Evolutionary conservation across 176 grass and related monocot genomes (phyloP).

Genomic region (Juncus inflexus): DNA sequence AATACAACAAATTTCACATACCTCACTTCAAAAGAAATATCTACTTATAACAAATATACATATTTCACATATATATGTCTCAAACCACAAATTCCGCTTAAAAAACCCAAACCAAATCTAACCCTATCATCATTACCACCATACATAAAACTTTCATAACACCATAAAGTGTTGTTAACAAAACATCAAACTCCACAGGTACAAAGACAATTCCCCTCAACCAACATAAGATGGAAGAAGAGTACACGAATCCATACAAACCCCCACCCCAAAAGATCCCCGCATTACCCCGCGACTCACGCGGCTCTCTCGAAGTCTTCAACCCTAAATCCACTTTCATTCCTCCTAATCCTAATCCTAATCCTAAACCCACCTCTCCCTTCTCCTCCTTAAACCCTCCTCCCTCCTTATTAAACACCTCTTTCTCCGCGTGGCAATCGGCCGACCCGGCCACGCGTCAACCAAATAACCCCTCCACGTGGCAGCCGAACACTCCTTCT

Average conservation of each 20-base stretch:
- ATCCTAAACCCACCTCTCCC: neutral
- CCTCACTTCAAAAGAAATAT: too few relatives aligned
- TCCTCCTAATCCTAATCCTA: slow-evolving; percentile 8
- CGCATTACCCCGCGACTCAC: slow-evolving; percentile 61
- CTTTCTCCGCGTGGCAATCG: too few relatives aligned
- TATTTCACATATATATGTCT: too few relatives aligned
- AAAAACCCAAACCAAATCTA: too few relatives aligned
- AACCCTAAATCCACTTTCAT: slow-evolving; percentile 35
- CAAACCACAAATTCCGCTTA: too few relatives aligned
- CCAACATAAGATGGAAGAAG: slow-evolving; percentile 9
- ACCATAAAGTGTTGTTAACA: neutral
- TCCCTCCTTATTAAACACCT: neutral
- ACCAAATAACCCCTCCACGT: too few relatives aligned
- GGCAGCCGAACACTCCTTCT: neutral
- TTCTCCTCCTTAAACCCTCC: neutral
- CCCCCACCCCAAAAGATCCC: slow-evolving; percentile 7
- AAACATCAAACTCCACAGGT: slow-evolving; percentile 9
- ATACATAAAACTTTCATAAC: too few relatives aligned
- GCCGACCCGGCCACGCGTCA: too few relatives aligned
- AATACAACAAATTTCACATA: too few relatives aligned
- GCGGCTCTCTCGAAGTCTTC: slow-evolving; percentile 84
- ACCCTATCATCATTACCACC: too few relatives aligned
- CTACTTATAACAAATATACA: too few relatives aligned
- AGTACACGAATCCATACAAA: slow-evolving; percentile 21
- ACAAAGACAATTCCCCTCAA: neutral